Evolutionary conservation across 2,329 filamentous ascomycete species (phyloP).

Genomic region (Cladosporium sp.): DNA sequence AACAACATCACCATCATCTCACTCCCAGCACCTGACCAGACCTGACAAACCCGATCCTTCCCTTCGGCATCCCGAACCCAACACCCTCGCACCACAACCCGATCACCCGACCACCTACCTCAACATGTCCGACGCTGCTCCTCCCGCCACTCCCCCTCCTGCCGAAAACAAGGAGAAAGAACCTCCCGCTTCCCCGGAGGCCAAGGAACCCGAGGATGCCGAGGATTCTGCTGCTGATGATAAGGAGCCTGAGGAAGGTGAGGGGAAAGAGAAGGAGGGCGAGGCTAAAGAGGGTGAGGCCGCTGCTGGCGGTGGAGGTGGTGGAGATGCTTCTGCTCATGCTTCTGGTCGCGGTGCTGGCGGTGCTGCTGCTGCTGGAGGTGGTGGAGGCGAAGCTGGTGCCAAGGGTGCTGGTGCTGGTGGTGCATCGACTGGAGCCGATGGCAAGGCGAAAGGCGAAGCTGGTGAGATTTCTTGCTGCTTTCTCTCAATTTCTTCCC

Average conservation of each 20-base stretch:
- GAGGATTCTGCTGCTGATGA: background rate
- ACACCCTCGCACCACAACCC: background rate
- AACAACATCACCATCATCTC: background rate
- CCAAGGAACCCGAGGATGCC: background rate
- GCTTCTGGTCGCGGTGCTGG: background rate
- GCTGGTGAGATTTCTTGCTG: background rate
- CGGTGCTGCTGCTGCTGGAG: background rate
- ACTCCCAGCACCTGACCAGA: background rate
- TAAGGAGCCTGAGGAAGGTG: background rate
- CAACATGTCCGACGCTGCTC: constrained; percentile 7
- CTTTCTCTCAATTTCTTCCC: background rate
- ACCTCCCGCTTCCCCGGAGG: background rate
- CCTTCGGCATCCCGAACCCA: constrained; percentile 9
- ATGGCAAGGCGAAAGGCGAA: background rate
- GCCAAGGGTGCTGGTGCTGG: background rate
- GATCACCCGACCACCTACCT: background rate
- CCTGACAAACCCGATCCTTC: background rate
- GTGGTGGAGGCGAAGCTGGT: background rate
- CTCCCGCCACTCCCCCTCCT: background rate
- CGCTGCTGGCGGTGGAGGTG: background rate
- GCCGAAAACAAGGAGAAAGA: constrained; percentile 1
- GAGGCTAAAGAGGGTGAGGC: background rate
- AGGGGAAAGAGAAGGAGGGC: background rate
- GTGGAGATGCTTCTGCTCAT: background rate
- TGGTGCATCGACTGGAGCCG: background rate